Conservation (phyloP, 306 rosid genomes). For the Dicorynia guianensis region DNA sequence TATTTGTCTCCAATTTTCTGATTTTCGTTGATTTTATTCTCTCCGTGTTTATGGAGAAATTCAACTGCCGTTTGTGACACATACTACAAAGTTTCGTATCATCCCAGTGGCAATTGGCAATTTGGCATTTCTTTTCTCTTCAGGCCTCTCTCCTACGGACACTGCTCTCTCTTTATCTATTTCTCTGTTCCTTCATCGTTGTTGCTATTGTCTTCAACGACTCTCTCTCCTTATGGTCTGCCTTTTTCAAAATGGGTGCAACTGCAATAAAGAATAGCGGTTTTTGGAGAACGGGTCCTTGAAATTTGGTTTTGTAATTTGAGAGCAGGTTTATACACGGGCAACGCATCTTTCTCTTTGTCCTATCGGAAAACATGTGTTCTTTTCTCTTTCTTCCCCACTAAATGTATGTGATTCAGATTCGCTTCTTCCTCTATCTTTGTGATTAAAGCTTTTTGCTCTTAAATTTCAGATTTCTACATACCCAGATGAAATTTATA, state of each 20-base stretch:
- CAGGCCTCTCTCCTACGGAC: not conserved
- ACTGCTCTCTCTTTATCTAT: not conserved
- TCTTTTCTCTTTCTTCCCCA: not conserved
- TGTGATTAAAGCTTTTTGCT: not conserved
- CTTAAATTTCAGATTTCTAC: conserved; percentile 5
- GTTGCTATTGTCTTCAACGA: conserved; percentile 28
- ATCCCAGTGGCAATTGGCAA: not conserved
- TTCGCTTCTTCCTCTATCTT: conserved; percentile 11
- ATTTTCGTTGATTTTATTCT: not conserved
- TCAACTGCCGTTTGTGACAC: conserved; percentile 30
- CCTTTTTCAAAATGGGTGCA: conserved; percentile 22
- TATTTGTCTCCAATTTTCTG: not conserved
- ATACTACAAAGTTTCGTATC: not conserved
- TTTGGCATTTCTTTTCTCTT: not conserved
- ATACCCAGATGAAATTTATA: conserved; percentile 15
- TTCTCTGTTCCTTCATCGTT: conserved; percentile 13
- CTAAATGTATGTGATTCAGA: conserved; percentile 36
- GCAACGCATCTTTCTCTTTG: conserved; percentile 36
- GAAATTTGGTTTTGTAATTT: not conserved
- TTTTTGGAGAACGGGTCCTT: conserved; percentile 17
- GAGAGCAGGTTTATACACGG: conserved; percentile 5
- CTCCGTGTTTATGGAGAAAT: not conserved
- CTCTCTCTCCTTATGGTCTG: not conserved
- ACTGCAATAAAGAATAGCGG: not conserved
- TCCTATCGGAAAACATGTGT: conserved; percentile 31